Base-by-base conservation (phyloP, 345 rosid species). In the Combretum micranthum region DNA sequence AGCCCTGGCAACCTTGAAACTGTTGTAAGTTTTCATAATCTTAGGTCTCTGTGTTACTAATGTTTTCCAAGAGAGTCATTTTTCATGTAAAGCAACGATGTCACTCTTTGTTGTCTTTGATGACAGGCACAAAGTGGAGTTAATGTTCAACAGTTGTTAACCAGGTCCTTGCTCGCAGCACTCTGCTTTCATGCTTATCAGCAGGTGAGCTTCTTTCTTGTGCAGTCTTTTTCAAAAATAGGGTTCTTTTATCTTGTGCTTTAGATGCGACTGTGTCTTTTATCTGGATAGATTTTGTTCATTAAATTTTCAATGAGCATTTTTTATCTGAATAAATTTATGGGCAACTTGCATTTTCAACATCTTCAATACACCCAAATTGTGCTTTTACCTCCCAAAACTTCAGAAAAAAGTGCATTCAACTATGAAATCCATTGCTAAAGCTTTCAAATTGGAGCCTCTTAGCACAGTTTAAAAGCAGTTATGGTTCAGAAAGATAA, bases 101-200 rank as follows among this genome's bases (percentile, higher is more conserved):
- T 55, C 12, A 42, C 9, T 60, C 71, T 69, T 57, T 56, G n/a
- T 20, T 20, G 23, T 42, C 20, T 54, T 21, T 26, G 11, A 59
- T 13, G 15, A 73, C 46, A 71, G 53, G 73, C 3, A 13, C 62
- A 48, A 59, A 70, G 85, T 87, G 97, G 96, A 19, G 69, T 90
- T 71, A 84, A 93, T 78, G 82, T 83, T 68, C 74, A 81, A 68
- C 72, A 83, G 66, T 62, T 90, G 20, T 76, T 71, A 15, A 54
- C 62, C 18, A 79, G 92, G 78, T 77, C 96, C 55, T 77, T 93
- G 39, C 22, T 87, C 15, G 99, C 92, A 49, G 92, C 99, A 12
- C 83, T 93, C 55, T 85, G 85, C 72, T 93, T 83, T 83, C 99
- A 93, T 73, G 99, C 97, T 20, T 90, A 93, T 73, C 99, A 93